Evolutionary conservation across 768 basidiomycete species (phyloP).

Genomic region (Rhizopogon sp.): DNA sequence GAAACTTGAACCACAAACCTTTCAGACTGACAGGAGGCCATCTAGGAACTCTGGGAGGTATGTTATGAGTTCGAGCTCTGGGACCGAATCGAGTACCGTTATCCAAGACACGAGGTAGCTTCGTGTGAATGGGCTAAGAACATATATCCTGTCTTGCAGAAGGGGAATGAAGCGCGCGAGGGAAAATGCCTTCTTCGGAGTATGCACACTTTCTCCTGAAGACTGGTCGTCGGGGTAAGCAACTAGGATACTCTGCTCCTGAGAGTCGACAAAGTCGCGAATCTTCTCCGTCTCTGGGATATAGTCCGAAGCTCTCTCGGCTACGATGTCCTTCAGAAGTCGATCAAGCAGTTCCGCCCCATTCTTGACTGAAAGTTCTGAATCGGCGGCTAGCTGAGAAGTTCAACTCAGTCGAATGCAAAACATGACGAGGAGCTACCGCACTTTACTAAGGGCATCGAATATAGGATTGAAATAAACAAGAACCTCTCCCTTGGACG

Average conservation of each 20-base stretch:
- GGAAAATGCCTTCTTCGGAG: conserved; percentile 79
- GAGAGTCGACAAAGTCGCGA: conserved; percentile 38
- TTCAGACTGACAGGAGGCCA: conserved; percentile 70
- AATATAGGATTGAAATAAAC: conserved; percentile 99
- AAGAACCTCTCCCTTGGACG: conserved; percentile 94
- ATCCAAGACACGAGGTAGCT: conserved; percentile 98
- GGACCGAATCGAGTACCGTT: conserved; percentile 90
- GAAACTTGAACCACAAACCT: conserved; percentile 1
- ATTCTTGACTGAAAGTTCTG: conserved; percentile 95
- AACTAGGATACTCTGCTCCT: conserved; percentile 55
- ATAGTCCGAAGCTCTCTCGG: conserved; percentile 93
- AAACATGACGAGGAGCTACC: conserved; percentile 1
- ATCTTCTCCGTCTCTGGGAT: conserved; percentile 78
- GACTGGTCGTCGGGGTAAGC: conserved; percentile 50
- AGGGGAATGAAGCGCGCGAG: conserved; percentile 93
- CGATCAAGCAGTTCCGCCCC: conserved; percentile 96
- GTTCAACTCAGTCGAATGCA: conserved; percentile 7
- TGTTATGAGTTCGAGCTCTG: conserved; percentile 91
- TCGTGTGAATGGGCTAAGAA: conserved; percentile 91
- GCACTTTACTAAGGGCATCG: conserved; percentile 92
- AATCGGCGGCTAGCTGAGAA: conserved; percentile 86
- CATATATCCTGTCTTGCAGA: conserved; percentile 88
- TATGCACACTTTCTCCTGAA: conserved; percentile 29
- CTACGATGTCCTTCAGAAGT: conserved; percentile 96
- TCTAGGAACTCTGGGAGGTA: conserved; percentile 95